Evolutionary conservation across 202 grass and related monocot genomes (phyloP), one percentile per base, ranked within the genome.

Genomic region (Zoysia matrella): DNA sequence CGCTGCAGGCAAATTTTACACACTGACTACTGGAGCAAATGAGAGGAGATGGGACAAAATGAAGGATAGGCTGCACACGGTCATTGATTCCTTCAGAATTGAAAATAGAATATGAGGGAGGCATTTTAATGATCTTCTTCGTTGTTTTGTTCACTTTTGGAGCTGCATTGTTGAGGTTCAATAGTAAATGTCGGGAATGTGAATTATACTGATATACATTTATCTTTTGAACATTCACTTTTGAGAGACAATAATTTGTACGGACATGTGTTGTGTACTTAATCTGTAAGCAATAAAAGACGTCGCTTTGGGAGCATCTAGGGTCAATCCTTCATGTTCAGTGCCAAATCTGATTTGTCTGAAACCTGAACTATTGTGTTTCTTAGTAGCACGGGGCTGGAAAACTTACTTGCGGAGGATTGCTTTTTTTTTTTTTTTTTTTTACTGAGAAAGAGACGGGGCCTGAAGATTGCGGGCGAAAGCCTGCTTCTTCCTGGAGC

Each of bases 11-110:
- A 98, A 98, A 72, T 98, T 96, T 77, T 96, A 94, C 83, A 96
- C 93, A 40, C 67, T 99, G 65, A 95, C 93, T 4, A 99, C 93
- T 18, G 91, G 96, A 61, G 89, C 96, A 80, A 99, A 94, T 40
- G 93, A 99, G 78, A 92, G 93, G 79, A 96, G 96, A 94, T 99
- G 96, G 96, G 93, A 83, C 41, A 96, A 95, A 69, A 99, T 99
- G 91, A 96, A 96, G 85, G 93, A 99, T 45, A 92, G 77, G 67
- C 86, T 99, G 82, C 93, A 89, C 22, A 84, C 81, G 6, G 86
- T 96, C 46, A 8, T 99, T 0, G 87, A 96, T 42, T 94, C 96
- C 4, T 96, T 99, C 74, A 99, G 89, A 84, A 89, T 94, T 8
- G 89, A 96, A 79, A 69, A 75, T 41, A 96, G 84, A 87, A 63